Conservation (phyloP, 163 green algal species). For the Scenedesmus sp. region DNA sequence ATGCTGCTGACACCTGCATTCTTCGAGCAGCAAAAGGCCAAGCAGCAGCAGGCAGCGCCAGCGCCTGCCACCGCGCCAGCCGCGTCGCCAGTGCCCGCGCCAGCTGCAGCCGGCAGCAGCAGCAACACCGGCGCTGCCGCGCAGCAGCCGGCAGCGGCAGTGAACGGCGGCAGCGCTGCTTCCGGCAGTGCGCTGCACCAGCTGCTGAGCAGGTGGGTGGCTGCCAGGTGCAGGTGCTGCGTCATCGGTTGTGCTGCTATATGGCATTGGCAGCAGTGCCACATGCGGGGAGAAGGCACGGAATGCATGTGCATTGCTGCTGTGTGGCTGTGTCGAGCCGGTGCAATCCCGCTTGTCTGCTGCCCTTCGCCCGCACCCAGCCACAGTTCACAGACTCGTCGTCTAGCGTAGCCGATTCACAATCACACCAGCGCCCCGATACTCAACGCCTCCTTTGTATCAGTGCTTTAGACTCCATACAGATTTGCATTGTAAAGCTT, state of each 20-base stretch:
- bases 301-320: too few species aligned
- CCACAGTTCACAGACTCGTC: too few species aligned
- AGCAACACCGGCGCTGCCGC: not conserved
- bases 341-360: too few species aligned
- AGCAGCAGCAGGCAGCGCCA: conserved; percentile 13
- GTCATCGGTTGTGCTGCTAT: not conserved
- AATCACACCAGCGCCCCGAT: too few species aligned
- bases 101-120: not conserved
- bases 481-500: not conserved
- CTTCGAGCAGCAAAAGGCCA: conserved; percentile 41
- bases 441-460: too few species aligned
- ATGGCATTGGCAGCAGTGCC: too few species aligned
- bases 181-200: conserved; percentile 38
- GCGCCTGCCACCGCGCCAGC: not conserved
- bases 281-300: too few species aligned
- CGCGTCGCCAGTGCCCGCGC: not conserved
- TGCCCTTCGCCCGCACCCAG: too few species aligned
- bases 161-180: not conserved
- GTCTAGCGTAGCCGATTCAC: too few species aligned
- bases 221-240: not conserved
- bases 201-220: conserved; percentile 46
- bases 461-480: not conserved
- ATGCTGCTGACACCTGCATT: conserved; percentile 49
- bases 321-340: too few species aligned
- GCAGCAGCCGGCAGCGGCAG: not conserved